Base-by-base conservation (phyloP, 1,139 yeast species). In the Candida pseudoviswanathii region DNA sequence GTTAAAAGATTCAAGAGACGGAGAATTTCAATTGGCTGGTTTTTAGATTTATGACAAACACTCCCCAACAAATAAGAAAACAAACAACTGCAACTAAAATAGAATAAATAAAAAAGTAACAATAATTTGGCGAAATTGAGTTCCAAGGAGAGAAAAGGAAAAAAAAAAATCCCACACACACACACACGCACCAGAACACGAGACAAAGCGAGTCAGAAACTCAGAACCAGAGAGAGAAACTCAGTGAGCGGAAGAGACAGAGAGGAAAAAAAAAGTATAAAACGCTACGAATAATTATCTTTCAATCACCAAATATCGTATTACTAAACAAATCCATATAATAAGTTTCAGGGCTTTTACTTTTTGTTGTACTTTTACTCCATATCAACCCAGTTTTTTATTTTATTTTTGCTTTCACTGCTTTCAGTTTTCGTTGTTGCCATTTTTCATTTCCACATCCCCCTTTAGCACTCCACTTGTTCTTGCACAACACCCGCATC, bases 201-300 rank as follows among this genome's bases (percentile, higher is more conserved):
- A 37, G 30, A 37, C 29, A 37, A n/a, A 37, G 9, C 30, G 30
- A 37, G 41, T 24, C 30, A 37, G 37, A 9, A 37, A 37, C 10
- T 37, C 41, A 25, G 30, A 33, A 11, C 22, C 22, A 33, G 7
- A 33, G 22, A n/a, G 25, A 33, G 37, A 32, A 32, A 32, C 16
- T 22, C 5, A 36, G 11, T 25, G 40, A 24, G n/a, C 21, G 16
- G 9, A 24, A 37, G 29, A 22, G 41, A 37, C 21, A 37, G 41
- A 25, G 29, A 25, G 16, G 21, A 40, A 40, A 40, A 40, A 40
- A 40, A 30, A 27, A 29, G 34, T 30, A 40, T 37, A 40, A 40
- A 30, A 30, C 43, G 16, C 16, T 16, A 16, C 43, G 34, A 31
- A 40, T 40, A 40, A 40, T 16, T 40, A 40, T 30, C 34, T 40